phyloP scores from a whole-genome alignment of 768 basidiomycete genomes.

The Suillus hirtellus region DNA sequence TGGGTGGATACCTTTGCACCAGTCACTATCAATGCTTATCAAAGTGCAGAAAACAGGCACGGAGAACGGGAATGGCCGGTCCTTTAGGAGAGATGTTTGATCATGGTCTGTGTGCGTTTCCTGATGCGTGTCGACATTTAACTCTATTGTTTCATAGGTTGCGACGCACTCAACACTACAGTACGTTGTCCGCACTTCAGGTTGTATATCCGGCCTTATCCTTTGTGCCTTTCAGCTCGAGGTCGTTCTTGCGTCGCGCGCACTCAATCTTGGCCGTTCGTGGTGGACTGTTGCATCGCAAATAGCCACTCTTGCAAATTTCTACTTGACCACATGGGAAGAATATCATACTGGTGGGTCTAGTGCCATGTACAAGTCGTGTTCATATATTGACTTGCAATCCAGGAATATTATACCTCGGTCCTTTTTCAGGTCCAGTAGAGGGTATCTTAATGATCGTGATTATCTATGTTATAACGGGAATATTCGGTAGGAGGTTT shows the following conservation, averaged over 20 bases:
- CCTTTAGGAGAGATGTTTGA: slow-evolving; percentile 98
- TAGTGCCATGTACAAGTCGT: neutral
- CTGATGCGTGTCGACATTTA: neutral
- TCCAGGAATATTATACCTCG: slow-evolving; percentile 83
- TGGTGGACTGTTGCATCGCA: slow-evolving; percentile 98
- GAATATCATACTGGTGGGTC: slow-evolving; percentile 82
- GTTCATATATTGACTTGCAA: neutral
- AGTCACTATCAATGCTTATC: slow-evolving; percentile 19
- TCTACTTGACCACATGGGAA: slow-evolving; percentile 77
- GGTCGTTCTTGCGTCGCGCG: slow-evolving; percentile 76
- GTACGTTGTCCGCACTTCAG: slow-evolving; percentile 39
- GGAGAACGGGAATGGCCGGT: slow-evolving; percentile 96
- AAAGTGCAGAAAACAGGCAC: slow-evolving; percentile 79
- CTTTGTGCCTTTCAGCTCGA: slow-evolving; percentile 61
- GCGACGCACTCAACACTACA: slow-evolving; percentile 94
- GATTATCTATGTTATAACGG: slow-evolving; percentile 74
- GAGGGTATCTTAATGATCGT: slow-evolving; percentile 93
- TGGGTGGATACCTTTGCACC: slow-evolving; percentile 34
- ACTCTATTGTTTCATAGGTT: slow-evolving; percentile 48
- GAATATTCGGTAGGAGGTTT: slow-evolving; percentile 58
- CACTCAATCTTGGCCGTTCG: slow-evolving; percentile 87
- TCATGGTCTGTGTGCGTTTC: slow-evolving; percentile 59
- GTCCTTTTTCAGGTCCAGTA: slow-evolving; percentile 92
- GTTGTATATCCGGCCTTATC: slow-evolving; percentile 7
- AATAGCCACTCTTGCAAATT: slow-evolving; percentile 64